Percentiles rank a stretch among this genome's conserved stretches.
phyloP scores from a whole-genome alignment of 1,284 basidiomycete genomes.

The Neonothopanus nambi region DNA sequence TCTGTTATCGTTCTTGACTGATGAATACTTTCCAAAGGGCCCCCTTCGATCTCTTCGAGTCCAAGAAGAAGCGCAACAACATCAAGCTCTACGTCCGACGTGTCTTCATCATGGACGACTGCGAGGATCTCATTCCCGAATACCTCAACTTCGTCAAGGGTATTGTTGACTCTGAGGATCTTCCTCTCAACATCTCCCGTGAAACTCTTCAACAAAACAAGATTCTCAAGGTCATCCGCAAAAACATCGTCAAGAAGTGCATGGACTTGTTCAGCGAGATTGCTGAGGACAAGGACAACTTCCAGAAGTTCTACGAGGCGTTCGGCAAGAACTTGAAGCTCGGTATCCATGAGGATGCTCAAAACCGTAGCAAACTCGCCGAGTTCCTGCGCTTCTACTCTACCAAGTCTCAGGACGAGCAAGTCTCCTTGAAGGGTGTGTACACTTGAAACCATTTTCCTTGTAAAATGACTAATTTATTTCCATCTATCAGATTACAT shows the following conservation, averaged over 20 bases:
- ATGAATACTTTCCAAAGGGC: constrained; percentile 58
- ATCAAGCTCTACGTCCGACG: constrained; percentile 99
- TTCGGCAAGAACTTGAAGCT: constrained; percentile 99
- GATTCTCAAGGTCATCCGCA: constrained; percentile 99
- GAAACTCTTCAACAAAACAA: constrained; percentile 99
- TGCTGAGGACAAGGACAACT: constrained; percentile 99
- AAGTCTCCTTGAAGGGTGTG: constrained; percentile 89
- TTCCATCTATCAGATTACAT: constrained; percentile 90
- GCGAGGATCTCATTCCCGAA: constrained; percentile 99
- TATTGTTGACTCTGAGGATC: constrained; percentile 99
- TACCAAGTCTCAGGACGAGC: constrained; percentile 93
- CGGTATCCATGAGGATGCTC: constrained; percentile 98
- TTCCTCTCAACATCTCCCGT: constrained; percentile 99
- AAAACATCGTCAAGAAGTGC: constrained; percentile 99
- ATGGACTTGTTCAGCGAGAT: constrained; percentile 96
- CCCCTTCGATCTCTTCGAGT: constrained; percentile 99
- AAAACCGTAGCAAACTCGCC: constrained; percentile 99
- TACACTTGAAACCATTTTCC: not conserved
- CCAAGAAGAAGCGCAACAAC: constrained; percentile 99
- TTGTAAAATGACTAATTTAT: constrained; percentile 8
- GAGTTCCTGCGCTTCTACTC: constrained; percentile 99
- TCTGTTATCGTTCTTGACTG: constrained; percentile 14
- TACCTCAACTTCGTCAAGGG: constrained; percentile 99
- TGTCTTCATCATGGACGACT: constrained; percentile 99
- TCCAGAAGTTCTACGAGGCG: constrained; percentile 94